Base-by-base conservation (phyloP, 2,329 filamentous ascomycete species). In the Penicillium psychrosexuale region DNA sequence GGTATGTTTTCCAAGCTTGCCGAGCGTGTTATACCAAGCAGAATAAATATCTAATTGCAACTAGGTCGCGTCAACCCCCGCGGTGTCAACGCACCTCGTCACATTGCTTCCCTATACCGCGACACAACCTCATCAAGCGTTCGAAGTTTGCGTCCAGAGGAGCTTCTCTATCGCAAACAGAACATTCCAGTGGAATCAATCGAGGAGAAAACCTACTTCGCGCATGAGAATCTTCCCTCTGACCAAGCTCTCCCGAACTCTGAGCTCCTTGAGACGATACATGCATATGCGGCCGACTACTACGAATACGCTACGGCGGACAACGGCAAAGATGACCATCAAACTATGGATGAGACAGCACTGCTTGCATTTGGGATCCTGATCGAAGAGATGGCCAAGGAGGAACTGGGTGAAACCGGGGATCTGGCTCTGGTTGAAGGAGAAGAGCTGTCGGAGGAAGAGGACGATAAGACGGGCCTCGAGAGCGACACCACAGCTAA, bases 331-430 rank as follows among this genome's bases (percentile, higher is more conserved):
- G 62, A 69, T 33, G 75, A 79, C 49, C 81, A 78, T 61, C 75
- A 74, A 45, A 83, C 78, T 56, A 77, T 87, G 75, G 82, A 86
- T 55, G 84, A 85, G 68, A 86, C 82, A 8, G 83, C 84, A 1
- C 66, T 87, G 52, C 76, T 87, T 60, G 82, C 83, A 1, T 66
- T 86, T 61, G 83, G 84, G 0, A 80, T 87, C 13, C 62, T 87
- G 33, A 65, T 86, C 27, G 84, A 87, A 69, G 84, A 87, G 66
- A 74, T 79, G 22, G 77, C 77, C 0, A 74, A 71, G 38, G 77
- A 80, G 39, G 64, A 74, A 3, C 66, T 87, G 17, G 83, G 82
- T 2, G 73, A 80, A 47, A 84, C 79, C 2, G 84, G 84, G 0
- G 81, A 86, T 67, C 67, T 85, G 61, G 80, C 79, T 0, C 78